Base-by-base conservation (phyloP, 169 alveolate species). In the Plasmodium inui region DNA sequence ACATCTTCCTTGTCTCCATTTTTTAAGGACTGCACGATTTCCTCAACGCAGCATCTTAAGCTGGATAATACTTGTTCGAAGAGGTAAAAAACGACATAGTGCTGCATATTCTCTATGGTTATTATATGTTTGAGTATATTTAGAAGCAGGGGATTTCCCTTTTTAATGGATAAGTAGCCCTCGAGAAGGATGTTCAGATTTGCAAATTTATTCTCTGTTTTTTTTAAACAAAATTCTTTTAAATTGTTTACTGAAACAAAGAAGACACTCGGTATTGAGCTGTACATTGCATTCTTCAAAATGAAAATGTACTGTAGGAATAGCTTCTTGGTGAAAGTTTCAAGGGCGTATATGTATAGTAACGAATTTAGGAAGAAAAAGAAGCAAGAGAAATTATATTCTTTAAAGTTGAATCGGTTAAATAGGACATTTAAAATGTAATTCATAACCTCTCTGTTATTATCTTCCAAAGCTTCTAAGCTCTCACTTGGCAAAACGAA, bases 391-490 rank as follows among this genome's bases (percentile, higher is more conserved):
- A 89, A 79, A 73, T 89, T 89, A 67, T 89, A 89, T 37, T 89
- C 94, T 37, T 89, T 89, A 89, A 89, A 89, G 71, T 89, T 89
- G 71, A 89, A 89, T 79, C 94, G 61, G 61, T 61, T 89, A 79
- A 89, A 89, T 61, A 89, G 19, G 30, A 89, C 50, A 73, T 89
- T 89, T 67, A 89, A 89, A 26, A 89, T 37, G 30, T 89, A 89
- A 17, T 78, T 79, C 1, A 89, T 8, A 41, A 89, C 53, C 7
- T 5, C 30, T 19, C 71, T 26, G 72, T 89, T 80, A 39, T 89
- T 89, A 28, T 41, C 90, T 26, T 79, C 90, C 9, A 89, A 17
- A n/a, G 46, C 22, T 61, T 39, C 55, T 79, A 89, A 57, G 50
- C 71, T 61, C 1, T 89, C 90, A 34, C 61, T 57, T 57, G 88